These are phyloP conservation scores for Wickerhamomyces mucosus DNA, from an alignment of 805 yeast species.

Conservation along the genomic window DNA sequence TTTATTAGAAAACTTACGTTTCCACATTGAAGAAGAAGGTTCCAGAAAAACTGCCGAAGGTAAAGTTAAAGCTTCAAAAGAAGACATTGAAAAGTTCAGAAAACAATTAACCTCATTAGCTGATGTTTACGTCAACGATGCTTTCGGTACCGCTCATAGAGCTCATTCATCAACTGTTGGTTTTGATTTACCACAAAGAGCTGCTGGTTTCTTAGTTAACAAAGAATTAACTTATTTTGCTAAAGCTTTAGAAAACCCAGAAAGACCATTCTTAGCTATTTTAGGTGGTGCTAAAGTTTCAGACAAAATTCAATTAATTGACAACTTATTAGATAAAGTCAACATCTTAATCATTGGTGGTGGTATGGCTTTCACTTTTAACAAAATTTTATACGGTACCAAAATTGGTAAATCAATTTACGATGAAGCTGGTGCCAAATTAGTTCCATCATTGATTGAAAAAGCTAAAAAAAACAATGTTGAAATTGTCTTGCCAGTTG, in stretches of 20 bases:
- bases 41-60: conserved; percentile 85
- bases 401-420: conserved; percentile 86
- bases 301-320: conserved; percentile 97
- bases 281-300: conserved; percentile 99
- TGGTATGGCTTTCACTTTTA: conserved; percentile 99
- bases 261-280: conserved; percentile 96
- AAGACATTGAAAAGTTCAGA: conserved; percentile 82
- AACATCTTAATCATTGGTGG: conserved; percentile 94
- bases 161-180: conserved; percentile 99
- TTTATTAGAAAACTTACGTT: conserved; percentile 94
- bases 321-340: conserved; percentile 94
- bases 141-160: conserved; percentile 99
- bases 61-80: conserved; percentile 88
- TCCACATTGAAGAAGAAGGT: conserved; percentile 97
- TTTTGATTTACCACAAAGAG: conserved; percentile 88
- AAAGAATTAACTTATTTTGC: conserved; percentile 97
- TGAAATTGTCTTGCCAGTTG: conserved; percentile 88
- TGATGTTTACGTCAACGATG: conserved; percentile 96
- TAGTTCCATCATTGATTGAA: conserved; percentile 83
- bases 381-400: conserved; percentile 80
- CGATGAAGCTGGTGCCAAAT: conserved; percentile 92
- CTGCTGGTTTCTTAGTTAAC: conserved; percentile 97
- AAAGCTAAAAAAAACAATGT: conserved; percentile 96
- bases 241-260: conserved; percentile 97
- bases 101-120: conserved; percentile 82